Conservation (phyloP, 257 asterid species). For the Solanum lycopersicoides region DNA sequence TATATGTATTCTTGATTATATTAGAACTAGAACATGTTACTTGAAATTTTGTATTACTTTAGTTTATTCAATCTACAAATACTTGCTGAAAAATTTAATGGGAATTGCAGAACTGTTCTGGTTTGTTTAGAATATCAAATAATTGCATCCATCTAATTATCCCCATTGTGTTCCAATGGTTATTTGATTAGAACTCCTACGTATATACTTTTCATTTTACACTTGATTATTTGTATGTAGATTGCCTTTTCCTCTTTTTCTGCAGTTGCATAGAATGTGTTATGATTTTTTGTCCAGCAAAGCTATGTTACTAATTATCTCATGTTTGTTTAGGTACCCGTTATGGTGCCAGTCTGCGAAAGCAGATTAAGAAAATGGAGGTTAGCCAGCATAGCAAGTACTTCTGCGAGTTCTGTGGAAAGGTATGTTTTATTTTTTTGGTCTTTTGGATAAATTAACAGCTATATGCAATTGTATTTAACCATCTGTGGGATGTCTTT, state of each 20-base stretch:
- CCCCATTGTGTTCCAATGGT: background rate
- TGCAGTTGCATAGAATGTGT: background rate
- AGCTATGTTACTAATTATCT: background rate
- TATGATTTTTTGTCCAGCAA: background rate
- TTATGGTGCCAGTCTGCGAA: slow-evolving; percentile 41
- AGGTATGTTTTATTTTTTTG: slow-evolving; percentile 8
- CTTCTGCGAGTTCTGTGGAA: slow-evolving; percentile 39
- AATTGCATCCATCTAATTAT: background rate
- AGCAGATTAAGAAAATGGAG: slow-evolving; percentile 47
- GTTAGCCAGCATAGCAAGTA: slow-evolving; percentile 40
- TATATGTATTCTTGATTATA: background rate
- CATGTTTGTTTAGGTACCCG: slow-evolving; percentile 22
- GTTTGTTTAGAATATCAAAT: background rate
- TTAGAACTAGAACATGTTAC: background rate
- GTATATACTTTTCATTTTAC: background rate
- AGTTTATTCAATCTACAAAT: background rate
- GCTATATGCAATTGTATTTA: background rate
- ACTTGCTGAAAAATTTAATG: background rate
- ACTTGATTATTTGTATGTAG: background rate
- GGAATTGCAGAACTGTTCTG: background rate
- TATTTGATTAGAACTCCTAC: background rate
- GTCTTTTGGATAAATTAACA: background rate
- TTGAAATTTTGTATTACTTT: background rate
- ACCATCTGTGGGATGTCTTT: background rate
- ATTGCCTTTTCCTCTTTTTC: background rate